Base-by-base conservation (phyloP, 352 stramenopile genomes). In the Globisporangium iwayamae region DNA sequence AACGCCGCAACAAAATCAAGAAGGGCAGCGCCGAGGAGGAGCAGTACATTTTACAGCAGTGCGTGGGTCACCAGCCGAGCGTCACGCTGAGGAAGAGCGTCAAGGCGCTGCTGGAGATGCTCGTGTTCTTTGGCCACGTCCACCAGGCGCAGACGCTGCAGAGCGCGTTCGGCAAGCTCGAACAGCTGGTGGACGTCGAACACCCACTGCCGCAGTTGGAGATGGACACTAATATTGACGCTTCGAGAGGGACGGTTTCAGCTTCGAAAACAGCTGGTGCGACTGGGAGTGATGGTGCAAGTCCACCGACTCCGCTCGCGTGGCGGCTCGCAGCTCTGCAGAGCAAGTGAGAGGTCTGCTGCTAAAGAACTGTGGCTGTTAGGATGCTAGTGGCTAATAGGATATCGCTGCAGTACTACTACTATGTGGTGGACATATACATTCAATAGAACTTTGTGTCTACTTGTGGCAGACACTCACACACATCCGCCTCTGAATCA, bases 21-120 rank as follows among this genome's bases (percentile, higher is more conserved):
- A 71, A 88, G 50, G 85, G 85, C 11, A 90, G 79, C 20, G 75
- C 70, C 3, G 82, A 93, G 48, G 85, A 93, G 52, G 82, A 91
- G 57, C 65, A 72, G 13, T 85, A 89, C 39, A 78, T 91, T 39
- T 60, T 53, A 7, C 68, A 83, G 67, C 75, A 90, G 62, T 63
- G 87, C 32, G 62, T 58, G 1, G 72, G 72, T 45, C 60, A 77
- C 50, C 68, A 67, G 34, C 82, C 80, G 22, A 86, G 70, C 30
- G 62, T 66, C 16, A 65, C 66, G 3, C 61, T 90, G 46, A 67
- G 61, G 22, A 63, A 45, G 25, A 78, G 89, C 10, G 69, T 78
- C 30, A 62, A 59, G 22, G 61, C 68, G 55, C 50, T 90, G 45
- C 63, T 89, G 20, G 68, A 81, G 58, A 76, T 82, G 72, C 70